Conservation (phyloP, 495 filamentous ascomycete species). For the Hyaloscypha variabilis region DNA sequence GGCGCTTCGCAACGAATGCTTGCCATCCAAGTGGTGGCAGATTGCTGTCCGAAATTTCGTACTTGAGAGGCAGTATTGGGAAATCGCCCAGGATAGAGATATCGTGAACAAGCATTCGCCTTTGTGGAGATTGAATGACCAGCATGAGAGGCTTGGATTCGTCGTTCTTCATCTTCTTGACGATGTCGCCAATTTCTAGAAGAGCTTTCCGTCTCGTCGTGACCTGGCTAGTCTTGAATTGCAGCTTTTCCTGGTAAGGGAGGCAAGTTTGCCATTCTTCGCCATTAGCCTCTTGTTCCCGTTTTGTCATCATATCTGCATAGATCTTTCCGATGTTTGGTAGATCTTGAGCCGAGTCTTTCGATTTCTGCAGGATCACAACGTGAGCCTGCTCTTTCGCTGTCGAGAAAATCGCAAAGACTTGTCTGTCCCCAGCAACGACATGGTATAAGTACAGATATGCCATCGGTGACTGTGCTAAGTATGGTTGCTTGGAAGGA, state of each 20-base stretch:
- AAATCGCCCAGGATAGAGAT: slow-evolving; percentile 84
- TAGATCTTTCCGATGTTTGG: slow-evolving; percentile 94
- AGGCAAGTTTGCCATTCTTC: slow-evolving; percentile 78
- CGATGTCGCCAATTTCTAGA: slow-evolving; percentile 78
- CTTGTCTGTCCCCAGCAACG: slow-evolving; percentile 83
- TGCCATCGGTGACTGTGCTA: slow-evolving; percentile 65
- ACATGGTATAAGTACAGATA: slow-evolving; percentile 95
- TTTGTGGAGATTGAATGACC: slow-evolving; percentile 89
- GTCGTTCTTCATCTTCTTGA: slow-evolving; percentile 87
- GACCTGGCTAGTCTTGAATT: slow-evolving; percentile 84
- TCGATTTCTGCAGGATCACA: slow-evolving; percentile 77
- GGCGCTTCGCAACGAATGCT: slow-evolving; percentile 78
- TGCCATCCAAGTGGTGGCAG: slow-evolving; percentile 95
- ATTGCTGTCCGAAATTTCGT: slow-evolving; percentile 81
- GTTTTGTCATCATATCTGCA: slow-evolving; percentile 67
- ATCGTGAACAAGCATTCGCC: slow-evolving; percentile 77
- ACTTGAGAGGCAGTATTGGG: slow-evolving; percentile 76
- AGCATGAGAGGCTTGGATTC: slow-evolving; percentile 78
- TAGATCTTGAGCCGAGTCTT: slow-evolving; percentile 72
- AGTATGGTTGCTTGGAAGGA: slow-evolving; percentile 68
- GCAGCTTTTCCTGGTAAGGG: slow-evolving; percentile 82
- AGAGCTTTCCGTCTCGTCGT: slow-evolving; percentile 87
- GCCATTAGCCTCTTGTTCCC: slow-evolving; percentile 65
- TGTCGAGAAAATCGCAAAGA: slow-evolving; percentile 93
- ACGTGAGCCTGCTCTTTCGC: slow-evolving; percentile 78